Conservation (phyloP, 2,329 filamentous ascomycete genomes). For the Fusarium chaquense region DNA sequence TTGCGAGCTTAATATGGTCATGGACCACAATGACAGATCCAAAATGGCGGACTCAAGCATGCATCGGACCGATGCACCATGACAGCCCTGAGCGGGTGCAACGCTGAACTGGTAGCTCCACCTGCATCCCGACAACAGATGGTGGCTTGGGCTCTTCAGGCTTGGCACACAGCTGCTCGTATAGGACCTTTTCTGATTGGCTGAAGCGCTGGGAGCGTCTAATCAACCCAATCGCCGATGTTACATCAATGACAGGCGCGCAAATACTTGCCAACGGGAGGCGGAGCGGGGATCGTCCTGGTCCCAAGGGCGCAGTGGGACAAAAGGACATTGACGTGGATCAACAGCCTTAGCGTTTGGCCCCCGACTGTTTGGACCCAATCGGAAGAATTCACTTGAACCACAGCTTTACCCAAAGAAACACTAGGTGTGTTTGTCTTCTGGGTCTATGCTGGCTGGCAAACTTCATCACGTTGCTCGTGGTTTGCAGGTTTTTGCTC, state of each 20-base stretch:
- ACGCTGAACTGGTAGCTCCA: conserved; percentile 24
- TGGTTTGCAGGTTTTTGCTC: conserved; percentile 30
- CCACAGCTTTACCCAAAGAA: conserved; percentile 38
- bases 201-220: conserved; percentile 46
- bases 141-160: conserved; percentile 29
- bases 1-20: not conserved
- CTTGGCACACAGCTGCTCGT: conserved; percentile 36
- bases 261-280: conserved; percentile 26
- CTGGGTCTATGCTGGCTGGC: conserved; percentile 41
- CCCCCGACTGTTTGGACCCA: conserved; percentile 41
- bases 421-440: conserved; percentile 24
- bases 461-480: conserved; percentile 36
- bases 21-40: conserved; percentile 20
- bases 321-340: conserved; percentile 52
- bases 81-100: conserved; percentile 29
- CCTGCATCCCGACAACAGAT: conserved; percentile 13
- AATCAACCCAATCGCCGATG: conserved; percentile 49
- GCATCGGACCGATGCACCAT: conserved; percentile 31
- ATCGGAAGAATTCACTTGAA: conserved; percentile 50
- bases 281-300: conserved; percentile 29
- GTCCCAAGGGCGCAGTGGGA: conserved; percentile 40
- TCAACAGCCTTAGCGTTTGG: conserved; percentile 47
- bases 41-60: conserved; percentile 26
- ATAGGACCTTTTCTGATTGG: conserved; percentile 18
- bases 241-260: conserved; percentile 40